These are phyloP conservation scores for Diophrys sp. DNA, from an alignment of 73 alveolate genomes.

Conservation along the genomic window DNA sequence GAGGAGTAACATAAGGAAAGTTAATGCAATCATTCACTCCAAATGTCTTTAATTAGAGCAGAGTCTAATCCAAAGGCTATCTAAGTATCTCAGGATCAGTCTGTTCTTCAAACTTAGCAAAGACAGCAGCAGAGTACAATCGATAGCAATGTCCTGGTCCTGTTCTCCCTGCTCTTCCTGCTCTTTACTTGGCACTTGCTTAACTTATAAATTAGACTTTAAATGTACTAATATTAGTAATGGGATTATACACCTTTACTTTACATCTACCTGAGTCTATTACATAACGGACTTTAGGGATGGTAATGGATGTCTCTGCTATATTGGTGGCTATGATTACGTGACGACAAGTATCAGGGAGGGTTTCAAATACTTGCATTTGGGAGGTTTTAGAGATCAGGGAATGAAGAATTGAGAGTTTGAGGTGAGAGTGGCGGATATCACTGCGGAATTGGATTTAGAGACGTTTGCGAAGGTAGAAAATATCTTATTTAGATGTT, in stretches of 20 bases:
- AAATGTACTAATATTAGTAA: conserved; percentile 76
- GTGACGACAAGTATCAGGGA: conserved; percentile 78
- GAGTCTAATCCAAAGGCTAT: conserved; percentile 83
- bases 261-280: conserved; percentile 96
- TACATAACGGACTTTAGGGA: conserved; percentile 94
- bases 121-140: conserved; percentile 91
- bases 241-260: conserved; percentile 81
- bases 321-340: conserved; percentile 94
- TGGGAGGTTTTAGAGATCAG: conserved; percentile 82
- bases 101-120: conserved; percentile 76
- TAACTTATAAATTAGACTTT: conserved; percentile 86
- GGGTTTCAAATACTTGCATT: conserved; percentile 79
- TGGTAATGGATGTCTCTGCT: conserved; percentile 98
- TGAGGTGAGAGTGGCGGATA: conserved; percentile 19
- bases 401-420: conserved; percentile 59
- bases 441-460: conserved; percentile 69
- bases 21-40: conserved; percentile 86
- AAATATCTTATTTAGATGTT: conserved; percentile 94
- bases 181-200: conserved; percentile 95
- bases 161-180: conserved; percentile 99
- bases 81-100: conserved; percentile 92
- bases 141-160: conserved; percentile 98
- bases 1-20: conserved; percentile 91
- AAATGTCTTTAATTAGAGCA: conserved; percentile 86
- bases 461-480: conserved; percentile 75